phyloP scores from a whole-genome alignment of 169 alveolate species.

The Plasmodium adleri region DNA sequence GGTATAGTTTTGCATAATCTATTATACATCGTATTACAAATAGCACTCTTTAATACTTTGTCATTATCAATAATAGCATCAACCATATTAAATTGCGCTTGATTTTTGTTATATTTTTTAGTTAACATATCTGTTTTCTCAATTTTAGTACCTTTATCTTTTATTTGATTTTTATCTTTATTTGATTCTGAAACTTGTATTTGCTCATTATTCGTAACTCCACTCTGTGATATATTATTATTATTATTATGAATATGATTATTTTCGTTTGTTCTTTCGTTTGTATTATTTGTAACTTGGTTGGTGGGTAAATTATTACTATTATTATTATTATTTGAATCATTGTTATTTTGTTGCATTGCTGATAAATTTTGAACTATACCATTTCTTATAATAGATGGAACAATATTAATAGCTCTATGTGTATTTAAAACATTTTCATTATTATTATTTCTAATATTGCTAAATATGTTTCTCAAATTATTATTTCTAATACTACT shows the following conservation, averaged over 20 bases:
- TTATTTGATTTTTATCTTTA: not conserved
- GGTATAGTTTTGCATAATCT: slow-evolving; percentile 70
- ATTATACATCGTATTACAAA: slow-evolving; percentile 52
- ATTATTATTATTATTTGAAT: not conserved
- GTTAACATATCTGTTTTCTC: slow-evolving; percentile 25
- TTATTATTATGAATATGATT: not conserved
- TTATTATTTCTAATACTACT: slow-evolving; percentile 8
- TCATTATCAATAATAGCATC: slow-evolving; percentile 71
- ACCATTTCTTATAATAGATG: not conserved
- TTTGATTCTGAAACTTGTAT: not conserved
- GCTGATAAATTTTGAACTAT: not conserved
- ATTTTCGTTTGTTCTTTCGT: not conserved
- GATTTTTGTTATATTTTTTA: slow-evolving; percentile 6
- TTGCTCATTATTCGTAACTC: not conserved
- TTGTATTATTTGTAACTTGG: not conserved
- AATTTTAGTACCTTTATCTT: not conserved
- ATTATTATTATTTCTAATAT: slow-evolving; percentile 64
- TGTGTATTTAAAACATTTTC: slow-evolving; percentile 26
- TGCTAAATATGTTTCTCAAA: slow-evolving; percentile 58
- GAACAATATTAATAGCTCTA: slow-evolving; percentile 10
- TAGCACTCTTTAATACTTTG: slow-evolving; percentile 48
- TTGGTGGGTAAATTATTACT: not conserved
- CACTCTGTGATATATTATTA: not conserved
- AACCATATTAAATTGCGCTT: slow-evolving; percentile 23
- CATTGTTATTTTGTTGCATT: not conserved